Evolutionary conservation across 208 protist genomes (phyloP).

Genomic region (Acanthamoeba castellanii): DNA sequence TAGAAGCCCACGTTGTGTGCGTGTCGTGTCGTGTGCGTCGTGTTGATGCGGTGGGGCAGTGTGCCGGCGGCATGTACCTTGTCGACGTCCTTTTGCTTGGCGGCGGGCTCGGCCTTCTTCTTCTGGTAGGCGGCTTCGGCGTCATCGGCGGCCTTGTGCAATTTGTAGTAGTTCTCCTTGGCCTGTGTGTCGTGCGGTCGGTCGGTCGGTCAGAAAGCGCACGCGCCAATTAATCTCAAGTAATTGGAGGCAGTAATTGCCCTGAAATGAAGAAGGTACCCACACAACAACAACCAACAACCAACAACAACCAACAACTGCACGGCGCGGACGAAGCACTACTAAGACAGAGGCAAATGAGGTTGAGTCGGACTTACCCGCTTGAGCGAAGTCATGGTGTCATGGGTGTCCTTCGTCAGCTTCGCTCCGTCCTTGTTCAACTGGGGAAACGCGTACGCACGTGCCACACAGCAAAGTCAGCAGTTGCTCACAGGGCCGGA

Average conservation of each 20-base stretch:
- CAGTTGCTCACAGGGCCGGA: background rate
- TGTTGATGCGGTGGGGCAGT: background rate
- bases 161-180: slow-evolving; percentile 63
- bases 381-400: slow-evolving; percentile 35
- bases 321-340: background rate
- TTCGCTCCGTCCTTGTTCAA: slow-evolving; percentile 39
- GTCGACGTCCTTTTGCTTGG: slow-evolving; percentile 62
- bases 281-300: too few species aligned
- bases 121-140: slow-evolving; percentile 30
- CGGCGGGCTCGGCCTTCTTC: slow-evolving; percentile 46
- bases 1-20: too few species aligned
- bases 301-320: too few species aligned
- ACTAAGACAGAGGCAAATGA: background rate
- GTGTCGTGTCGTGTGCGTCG: too few species aligned
- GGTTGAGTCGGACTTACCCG: background rate
- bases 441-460: background rate
- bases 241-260: too few species aligned
- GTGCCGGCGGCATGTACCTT: background rate
- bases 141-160: slow-evolving; percentile 52
- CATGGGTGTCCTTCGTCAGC: slow-evolving; percentile 57
- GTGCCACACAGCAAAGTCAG: background rate
- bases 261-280: too few species aligned
- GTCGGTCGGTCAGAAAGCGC: too few species aligned
- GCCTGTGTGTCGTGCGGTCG: background rate
- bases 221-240: too few species aligned